phyloP scores from a whole-genome alignment of 2,329 filamentous ascomycete genomes.

The Xylaria sp. region DNA sequence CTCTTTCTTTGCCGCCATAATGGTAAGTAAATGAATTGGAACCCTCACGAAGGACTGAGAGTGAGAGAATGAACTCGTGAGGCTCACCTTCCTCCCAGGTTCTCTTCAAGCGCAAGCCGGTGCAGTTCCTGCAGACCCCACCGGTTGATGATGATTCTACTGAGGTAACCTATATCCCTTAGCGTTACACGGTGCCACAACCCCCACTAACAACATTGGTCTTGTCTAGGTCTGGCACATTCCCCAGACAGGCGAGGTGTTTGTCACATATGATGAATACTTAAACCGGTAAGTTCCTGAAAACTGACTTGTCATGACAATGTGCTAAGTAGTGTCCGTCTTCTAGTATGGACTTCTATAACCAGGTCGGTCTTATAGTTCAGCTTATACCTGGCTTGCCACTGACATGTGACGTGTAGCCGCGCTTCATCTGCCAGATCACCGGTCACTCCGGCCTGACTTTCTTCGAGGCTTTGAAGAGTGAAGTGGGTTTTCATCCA shows the following conservation, averaged over 20 bases:
- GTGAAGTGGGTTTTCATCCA: conserved; percentile 68
- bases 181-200: conserved; percentile 14
- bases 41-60: conserved; percentile 1
- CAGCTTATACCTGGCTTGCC: conserved; percentile 3
- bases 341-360: conserved; percentile 86
- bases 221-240: conserved; percentile 83
- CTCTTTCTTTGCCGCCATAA: conserved; percentile 32
- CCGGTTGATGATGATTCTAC: conserved; percentile 77
- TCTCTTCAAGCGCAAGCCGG: conserved; percentile 93
- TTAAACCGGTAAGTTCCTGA: conserved; percentile 67
- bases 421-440: conserved; percentile 92
- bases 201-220: conserved; percentile 30
- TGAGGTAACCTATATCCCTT: conserved; percentile 62
- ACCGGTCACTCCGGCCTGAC: conserved; percentile 89
- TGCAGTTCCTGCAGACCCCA: conserved; percentile 75
- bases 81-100: conserved; percentile 64
- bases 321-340: conserved; percentile 11
- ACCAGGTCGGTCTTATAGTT: conserved; percentile 63
- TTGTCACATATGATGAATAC: conserved; percentile 86
- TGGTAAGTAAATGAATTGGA: conserved; percentile 37
- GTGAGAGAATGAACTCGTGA: no score
- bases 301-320: conserved; percentile 6
- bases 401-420: conserved; percentile 50
- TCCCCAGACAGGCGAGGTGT: conserved; percentile 85
- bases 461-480: conserved; percentile 90